Percentiles rank a stretch among this genome's conserved stretches.
Evolutionary conservation across 805 yeast species (phyloP).

Genomic region (Suhomyces vadensis): DNA sequence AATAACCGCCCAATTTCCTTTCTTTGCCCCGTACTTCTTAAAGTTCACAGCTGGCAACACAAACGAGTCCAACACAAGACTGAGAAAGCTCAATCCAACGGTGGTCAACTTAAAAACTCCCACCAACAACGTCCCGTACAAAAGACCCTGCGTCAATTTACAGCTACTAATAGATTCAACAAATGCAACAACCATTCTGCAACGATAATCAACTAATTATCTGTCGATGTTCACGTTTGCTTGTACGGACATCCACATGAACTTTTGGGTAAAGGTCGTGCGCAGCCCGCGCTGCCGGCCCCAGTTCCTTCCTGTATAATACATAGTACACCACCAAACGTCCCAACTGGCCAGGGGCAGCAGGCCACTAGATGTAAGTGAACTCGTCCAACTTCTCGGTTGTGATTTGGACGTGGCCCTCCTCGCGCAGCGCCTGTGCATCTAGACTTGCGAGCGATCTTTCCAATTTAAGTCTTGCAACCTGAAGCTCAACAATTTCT

Average conservation of each 20-base stretch:
- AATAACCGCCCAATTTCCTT: constrained; percentile 85
- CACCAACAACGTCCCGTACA: constrained; percentile 45
- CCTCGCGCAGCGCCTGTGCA: constrained; percentile 32
- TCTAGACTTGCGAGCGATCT: constrained; percentile 19
- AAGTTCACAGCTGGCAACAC: constrained; percentile 61
- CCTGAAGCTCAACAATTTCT: constrained; percentile 28
- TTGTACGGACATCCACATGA: too few species aligned
- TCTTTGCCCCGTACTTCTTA: constrained; percentile 71
- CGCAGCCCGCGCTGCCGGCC: too few species aligned
- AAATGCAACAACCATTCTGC: constrained; percentile 1
- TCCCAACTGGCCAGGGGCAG: too few species aligned
- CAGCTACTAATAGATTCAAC: constrained; percentile 10
- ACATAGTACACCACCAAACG: too few species aligned
- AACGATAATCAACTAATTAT: too few species aligned
- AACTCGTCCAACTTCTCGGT: constrained; percentile 54
- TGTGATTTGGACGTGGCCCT: constrained; percentile 35
- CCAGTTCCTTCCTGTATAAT: too few species aligned
- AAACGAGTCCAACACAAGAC: constrained; percentile 63
- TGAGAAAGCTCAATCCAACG: constrained; percentile 46
- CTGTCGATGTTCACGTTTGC: too few species aligned
- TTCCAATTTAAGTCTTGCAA: constrained; percentile 22
- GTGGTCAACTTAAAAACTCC: constrained; percentile 65
- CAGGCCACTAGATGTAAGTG: constrained; percentile 35
- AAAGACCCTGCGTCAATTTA: constrained; percentile 18
- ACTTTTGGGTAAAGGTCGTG: constrained; percentile 2